Evolutionary conservation across 192 early-diverging fungal genomes (phyloP), one percentile per base, ranked within the genome.

Genomic region (Gaertneriomyces semiglobifer): DNA sequence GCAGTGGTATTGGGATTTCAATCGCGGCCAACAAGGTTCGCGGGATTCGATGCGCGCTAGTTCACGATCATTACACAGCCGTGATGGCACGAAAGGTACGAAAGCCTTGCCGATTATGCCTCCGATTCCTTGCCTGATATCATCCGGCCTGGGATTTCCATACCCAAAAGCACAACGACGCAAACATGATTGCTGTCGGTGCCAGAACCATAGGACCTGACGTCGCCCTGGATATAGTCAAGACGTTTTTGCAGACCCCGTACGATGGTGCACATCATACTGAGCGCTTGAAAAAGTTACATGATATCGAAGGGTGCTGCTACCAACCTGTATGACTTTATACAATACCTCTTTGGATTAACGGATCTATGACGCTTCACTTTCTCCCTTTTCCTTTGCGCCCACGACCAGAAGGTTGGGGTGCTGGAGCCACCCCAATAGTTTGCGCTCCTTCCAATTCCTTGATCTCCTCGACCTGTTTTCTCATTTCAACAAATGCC

Each of bases 401-500:
- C 43, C 58, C 7, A 11, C 19, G 5, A 14, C n/a, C 45, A 3
- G 57, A 33, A 16, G 66, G n/a, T n/a, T 16, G 58, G 9, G 58
- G 57, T 8, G 66, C 43, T 7, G 66, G 57, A 16, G 66, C 66
- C 0, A 68, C 66, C n/a, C 66, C 66, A 8, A 68, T 58, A 7
- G 60, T 58, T 5, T n/a, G 9, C 12, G 57, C 57, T 12, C 66
- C 66, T 41, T 44, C 18, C 58, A 68, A 12, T n/a, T 68, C 66
- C 6, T 50, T 50, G 19, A 53, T 38, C 46, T 67, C 66, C 65
- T 88, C 79, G 12, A 88, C 60, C 68, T 86, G 77, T 39, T 90
- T 74, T 61, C 88, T 86, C 12, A 89, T 88, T 18, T 92, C 85
- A 40, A 98, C 71, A 68, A 88, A 95, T 60, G 91, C 88, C 87